Conservation (phyloP, 768 basidiomycete species). For the Leccinum barrowsii region DNA sequence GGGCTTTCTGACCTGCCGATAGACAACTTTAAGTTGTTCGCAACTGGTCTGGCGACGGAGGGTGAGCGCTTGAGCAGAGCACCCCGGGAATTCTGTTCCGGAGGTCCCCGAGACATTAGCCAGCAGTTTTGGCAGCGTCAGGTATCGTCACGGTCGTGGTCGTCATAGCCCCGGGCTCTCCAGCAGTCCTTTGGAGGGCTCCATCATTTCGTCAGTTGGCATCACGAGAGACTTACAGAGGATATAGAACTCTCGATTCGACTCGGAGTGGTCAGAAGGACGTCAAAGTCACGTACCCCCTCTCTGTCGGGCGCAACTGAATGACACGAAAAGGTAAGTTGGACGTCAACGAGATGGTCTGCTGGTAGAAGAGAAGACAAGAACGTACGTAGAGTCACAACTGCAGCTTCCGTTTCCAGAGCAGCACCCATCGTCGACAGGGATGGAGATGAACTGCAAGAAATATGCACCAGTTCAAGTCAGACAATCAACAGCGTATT, state of each 20-base stretch:
- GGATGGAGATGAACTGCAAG: constrained; percentile 6
- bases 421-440: constrained; percentile 20
- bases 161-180: too few species aligned
- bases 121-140: not conserved
- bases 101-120: too few species aligned
- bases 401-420: constrained; percentile 1
- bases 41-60: too few species aligned
- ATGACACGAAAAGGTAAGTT: not conserved
- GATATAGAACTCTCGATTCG: constrained; percentile 39
- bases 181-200: constrained; percentile 41
- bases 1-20: too few species aligned
- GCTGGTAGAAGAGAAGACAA: too few species aligned
- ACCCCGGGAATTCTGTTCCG: too few species aligned
- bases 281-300: constrained; percentile 16
- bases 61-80: too few species aligned
- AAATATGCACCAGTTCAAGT: not conserved
- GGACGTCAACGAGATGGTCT: not conserved
- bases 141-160: too few species aligned
- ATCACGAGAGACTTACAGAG: constrained; percentile 40
- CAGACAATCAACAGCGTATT: not conserved
- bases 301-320: constrained; percentile 45
- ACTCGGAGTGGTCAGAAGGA: constrained; percentile 6
- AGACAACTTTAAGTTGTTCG: too few species aligned
- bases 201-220: constrained; percentile 58
- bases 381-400: constrained; percentile 11